Conservation (phyloP, 768 basidiomycete species). For the Porpolomopsis calyptriformis region DNA sequence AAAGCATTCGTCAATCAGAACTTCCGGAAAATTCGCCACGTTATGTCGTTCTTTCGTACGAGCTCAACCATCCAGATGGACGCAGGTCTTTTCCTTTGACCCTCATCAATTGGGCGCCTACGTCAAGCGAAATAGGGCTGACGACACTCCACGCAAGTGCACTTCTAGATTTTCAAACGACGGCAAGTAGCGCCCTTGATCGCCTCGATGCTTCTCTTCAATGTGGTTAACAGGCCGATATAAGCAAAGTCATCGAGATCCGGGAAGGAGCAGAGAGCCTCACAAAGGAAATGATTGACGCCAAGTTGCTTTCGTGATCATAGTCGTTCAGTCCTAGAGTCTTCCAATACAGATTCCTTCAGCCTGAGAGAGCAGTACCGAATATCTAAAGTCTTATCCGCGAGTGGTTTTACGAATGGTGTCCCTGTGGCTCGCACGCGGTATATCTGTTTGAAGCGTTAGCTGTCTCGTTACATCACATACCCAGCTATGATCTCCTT, state of each 20-base stretch:
- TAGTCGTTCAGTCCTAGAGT: too few relatives aligned
- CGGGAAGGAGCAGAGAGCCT: slow-evolving; percentile 74
- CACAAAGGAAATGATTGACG: slow-evolving; percentile 61
- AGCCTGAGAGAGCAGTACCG: too few relatives aligned
- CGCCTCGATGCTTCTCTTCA: too few relatives aligned
- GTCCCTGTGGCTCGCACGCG: too few relatives aligned
- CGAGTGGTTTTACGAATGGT: too few relatives aligned
- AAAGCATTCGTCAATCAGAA: slow-evolving; percentile 35
- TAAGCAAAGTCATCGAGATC: slow-evolving; percentile 72
- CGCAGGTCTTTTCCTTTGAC: slow-evolving; percentile 78
- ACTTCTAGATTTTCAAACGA: slow-evolving; percentile 65
- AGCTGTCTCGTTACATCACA: background rate
- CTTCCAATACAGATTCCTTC: too few relatives aligned
- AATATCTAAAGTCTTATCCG: too few relatives aligned
- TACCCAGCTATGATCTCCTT: slow-evolving; percentile 50
- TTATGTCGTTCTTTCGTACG: slow-evolving; percentile 77
- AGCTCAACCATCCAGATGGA: slow-evolving; percentile 70
- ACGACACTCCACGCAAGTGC: slow-evolving; percentile 79
- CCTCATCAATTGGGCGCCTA: slow-evolving; percentile 83
- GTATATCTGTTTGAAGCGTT: too few relatives aligned
- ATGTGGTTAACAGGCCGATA: slow-evolving; percentile 66
- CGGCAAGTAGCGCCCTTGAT: slow-evolving; percentile 36
- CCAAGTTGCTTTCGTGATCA: slow-evolving; percentile 33
- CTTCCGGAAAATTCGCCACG: slow-evolving; percentile 81
- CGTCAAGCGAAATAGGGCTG: slow-evolving; percentile 62